Percentiles rank a stretch among this genome's conserved stretches.
Conservation (phyloP, 768 basidiomycete species). For the Tylopilus sp. region DNA sequence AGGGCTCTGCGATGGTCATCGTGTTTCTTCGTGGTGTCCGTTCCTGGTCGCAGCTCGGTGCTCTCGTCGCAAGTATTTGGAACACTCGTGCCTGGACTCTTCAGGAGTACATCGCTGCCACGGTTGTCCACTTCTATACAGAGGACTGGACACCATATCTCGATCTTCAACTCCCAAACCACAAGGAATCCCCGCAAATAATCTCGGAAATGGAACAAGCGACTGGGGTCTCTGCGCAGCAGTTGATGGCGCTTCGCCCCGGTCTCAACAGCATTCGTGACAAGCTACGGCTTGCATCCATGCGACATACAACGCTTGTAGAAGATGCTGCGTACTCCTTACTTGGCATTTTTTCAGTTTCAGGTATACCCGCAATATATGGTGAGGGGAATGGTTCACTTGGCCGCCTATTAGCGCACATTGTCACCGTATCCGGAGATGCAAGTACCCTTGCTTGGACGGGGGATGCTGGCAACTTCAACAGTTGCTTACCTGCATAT, state of each 20-base stretch:
- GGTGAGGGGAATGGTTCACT: background rate
- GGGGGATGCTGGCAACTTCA: background rate
- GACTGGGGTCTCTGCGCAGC: background rate
- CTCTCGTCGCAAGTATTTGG: background rate
- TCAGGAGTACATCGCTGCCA: background rate
- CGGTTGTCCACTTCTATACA: background rate
- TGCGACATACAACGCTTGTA: background rate
- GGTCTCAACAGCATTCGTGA: background rate
- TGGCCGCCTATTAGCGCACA: background rate
- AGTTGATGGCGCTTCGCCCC: background rate
- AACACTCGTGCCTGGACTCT: background rate
- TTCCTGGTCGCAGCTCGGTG: background rate
- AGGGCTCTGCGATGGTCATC: background rate
- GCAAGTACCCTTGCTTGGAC: background rate
- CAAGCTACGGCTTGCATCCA: background rate
- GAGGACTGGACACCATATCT: background rate
- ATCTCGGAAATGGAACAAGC: background rate
- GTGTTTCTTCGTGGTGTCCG: background rate
- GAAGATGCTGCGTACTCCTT: background rate
- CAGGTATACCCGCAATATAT: background rate
- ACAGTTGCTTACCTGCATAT: background rate
- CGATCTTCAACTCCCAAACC: background rate
- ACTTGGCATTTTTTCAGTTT: background rate
- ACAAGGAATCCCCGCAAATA: background rate
- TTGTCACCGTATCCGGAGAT: background rate